Conservation (phyloP, 2,329 filamentous ascomycete species). For the Chaetomiaceae sp. region DNA sequence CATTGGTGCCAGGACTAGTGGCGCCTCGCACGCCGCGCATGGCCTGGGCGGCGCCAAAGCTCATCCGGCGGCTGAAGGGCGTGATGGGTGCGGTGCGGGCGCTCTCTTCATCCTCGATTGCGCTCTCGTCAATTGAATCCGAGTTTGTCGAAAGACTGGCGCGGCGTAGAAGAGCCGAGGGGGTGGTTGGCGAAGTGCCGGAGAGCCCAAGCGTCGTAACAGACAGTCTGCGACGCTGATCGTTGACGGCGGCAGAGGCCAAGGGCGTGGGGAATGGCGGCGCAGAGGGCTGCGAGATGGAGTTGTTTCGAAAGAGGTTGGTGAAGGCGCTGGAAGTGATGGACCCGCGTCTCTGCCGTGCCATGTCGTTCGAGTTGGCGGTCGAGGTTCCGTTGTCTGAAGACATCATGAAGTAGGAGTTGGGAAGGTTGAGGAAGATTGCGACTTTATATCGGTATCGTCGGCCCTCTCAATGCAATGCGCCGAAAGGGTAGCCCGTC, state of each 20-base stretch:
- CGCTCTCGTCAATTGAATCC: constrained; percentile 65
- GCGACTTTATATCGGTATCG: constrained; percentile 12
- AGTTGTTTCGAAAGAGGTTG: constrained; percentile 57
- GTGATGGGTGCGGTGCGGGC: constrained; percentile 60
- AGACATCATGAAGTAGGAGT: constrained; percentile 28
- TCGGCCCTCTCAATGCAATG: constrained; percentile 1
- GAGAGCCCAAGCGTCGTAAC: constrained; percentile 71
- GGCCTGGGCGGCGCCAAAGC: constrained; percentile 74
- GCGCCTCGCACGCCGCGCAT: constrained; percentile 59
- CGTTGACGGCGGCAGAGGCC: constrained; percentile 44
- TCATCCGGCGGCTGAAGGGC: constrained; percentile 79
- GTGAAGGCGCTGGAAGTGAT: constrained; percentile 54
- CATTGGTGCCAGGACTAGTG: constrained; percentile 57
- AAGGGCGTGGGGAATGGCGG: constrained; percentile 43
- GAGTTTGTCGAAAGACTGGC: constrained; percentile 66
- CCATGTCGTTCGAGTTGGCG: constrained; percentile 28
- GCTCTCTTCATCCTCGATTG: constrained; percentile 64
- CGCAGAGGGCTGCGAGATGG: constrained; percentile 40
- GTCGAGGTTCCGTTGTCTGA: constrained; percentile 32
- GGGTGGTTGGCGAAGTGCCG: constrained; percentile 60
- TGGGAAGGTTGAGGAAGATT: not conserved
- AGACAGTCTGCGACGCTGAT: constrained; percentile 64
- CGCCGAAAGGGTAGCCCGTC: constrained; percentile 14
- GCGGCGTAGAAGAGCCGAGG: constrained; percentile 48
- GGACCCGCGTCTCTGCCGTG: constrained; percentile 41